Base-by-base conservation (phyloP, 305 asterid genomes). In the Caryopteris hybrid region DNA sequence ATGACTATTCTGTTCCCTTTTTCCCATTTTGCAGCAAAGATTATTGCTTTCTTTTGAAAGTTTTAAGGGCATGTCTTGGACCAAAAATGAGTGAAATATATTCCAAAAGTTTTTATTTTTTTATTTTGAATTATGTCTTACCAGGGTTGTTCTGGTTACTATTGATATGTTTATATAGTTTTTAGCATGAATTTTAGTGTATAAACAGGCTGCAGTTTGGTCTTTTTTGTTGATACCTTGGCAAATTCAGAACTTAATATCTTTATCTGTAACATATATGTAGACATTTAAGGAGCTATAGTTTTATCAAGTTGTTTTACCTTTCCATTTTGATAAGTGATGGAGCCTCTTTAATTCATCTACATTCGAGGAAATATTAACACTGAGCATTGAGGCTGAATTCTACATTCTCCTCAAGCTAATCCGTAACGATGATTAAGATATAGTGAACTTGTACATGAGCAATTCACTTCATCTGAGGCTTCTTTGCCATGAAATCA, bases 21-120 rank as follows among this genome's bases (percentile, higher is more conserved):
- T 20, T 14, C 51, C 12, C 20, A n/a, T 36, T 12, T 23, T 21
- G 45, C n/a, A n/a, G 45, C 14, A 4, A 23, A 20, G 36, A 12
- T 70, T 60, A 13, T 39, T 58, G 59, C 54, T 12, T 52, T 52
- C 20, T 52, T 47, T 39, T 38, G 62, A 16, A 68, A 57, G 29
- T 20, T 33, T 50, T 16, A 9, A 39, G 29, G 67, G 51, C 20
- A 6, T 27, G 18, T 39, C 34, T 62, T 39, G 72, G n/a, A n/a
- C n/a, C n/a, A n/a, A n/a, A n/a, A n/a, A n/a, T n/a, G n/a, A n/a
- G 21, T 43, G 43, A 54, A 56, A 43, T 42, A 52, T 74, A 47
- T 31, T 1, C 27, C n/a, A 18, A 22, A 9, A 3, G 22, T 11
- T 53, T 53, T 50, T 60, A 31, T n/a, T 43, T 27, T 17, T 16